phyloP scores from a whole-genome alignment of 805 yeast species.

The Yamadazyma laniorum region DNA sequence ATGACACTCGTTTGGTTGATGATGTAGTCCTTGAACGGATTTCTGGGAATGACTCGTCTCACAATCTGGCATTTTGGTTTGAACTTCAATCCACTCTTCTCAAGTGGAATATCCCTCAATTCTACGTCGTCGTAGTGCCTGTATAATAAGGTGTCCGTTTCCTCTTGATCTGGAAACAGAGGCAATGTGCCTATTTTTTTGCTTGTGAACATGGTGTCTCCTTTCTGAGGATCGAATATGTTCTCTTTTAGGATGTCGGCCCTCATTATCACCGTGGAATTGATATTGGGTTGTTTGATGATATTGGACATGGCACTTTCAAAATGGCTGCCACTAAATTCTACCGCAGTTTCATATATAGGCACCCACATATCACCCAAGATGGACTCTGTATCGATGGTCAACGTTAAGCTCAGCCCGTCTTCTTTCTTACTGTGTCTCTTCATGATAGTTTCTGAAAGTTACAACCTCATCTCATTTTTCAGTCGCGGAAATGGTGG shows the following conservation, averaged over 20 bases:
- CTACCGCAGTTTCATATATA: constrained; percentile 47
- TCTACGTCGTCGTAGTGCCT: constrained; percentile 34
- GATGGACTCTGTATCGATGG: constrained; percentile 30
- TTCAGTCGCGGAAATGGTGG: constrained; percentile 3
- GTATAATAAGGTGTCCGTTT: constrained; percentile 23
- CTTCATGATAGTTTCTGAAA: constrained; percentile 8
- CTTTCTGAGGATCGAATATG: constrained; percentile 36
- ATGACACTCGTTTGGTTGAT: constrained; percentile 81
- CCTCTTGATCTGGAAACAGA: constrained; percentile 29
- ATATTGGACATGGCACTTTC: constrained; percentile 75
- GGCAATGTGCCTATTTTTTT: constrained; percentile 28
- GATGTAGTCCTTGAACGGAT: constrained; percentile 79
- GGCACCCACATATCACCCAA: constrained; percentile 67
- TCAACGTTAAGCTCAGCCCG: constrained; percentile 10
- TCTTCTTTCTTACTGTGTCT: constrained; percentile 7
- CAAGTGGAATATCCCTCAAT: constrained; percentile 30
- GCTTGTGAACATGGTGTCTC: constrained; percentile 29
- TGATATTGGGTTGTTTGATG: constrained; percentile 81
- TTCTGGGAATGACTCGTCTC: constrained; percentile 88
- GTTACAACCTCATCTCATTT: constrained; percentile 12
- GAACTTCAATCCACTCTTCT: constrained; percentile 19
- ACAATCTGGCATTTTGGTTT: constrained; percentile 53
- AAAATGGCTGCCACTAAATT: constrained; percentile 56
- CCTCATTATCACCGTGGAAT: constrained; percentile 85
- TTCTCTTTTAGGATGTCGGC: constrained; percentile 73